Base-by-base conservation (phyloP, 208 protist species). In the Naegleria gruberi region DNA sequence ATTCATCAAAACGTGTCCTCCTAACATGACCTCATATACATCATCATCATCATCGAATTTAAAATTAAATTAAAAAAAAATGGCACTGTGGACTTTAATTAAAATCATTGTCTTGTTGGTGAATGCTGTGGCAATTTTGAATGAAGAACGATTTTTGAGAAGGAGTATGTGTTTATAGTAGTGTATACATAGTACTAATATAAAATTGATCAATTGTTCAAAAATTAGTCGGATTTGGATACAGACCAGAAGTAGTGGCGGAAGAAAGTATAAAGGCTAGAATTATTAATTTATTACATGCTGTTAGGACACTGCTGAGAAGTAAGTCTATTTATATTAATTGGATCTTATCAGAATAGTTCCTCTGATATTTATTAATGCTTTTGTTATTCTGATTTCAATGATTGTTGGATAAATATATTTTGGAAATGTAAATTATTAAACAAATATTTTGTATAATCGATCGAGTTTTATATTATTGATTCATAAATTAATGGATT, bases 251-350 rank as follows among this genome's bases (percentile, higher is more conserved):
- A 41, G 83, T 87, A 0, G 83, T 55, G 37, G 41, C 43, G 10
- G 30, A 55, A 55, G 83, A 34, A 51, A 87, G 43, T 37, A 23
- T 87, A 8, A 87, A 87, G 40, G 41, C 43, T 19, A 5, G 42
- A 55, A 55, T 51, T 40, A 87, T 87, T 41, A 87, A 87, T 87
- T 40, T 87, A 55, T 55, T 87, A 55, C 83, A 87, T 55, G 83
- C 83, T 19, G 83, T 87, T 6, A 87, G 83, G 37, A 87, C 83
- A 10, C 19, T 87, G 40, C 19, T 87, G 23, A 87, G 83, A 87
- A 55, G 82, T 86, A 86, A 82, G 51, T 65, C 30, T 10, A 65
- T 4, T 30, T 1, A 65, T 65, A 30, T 4, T 30, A 23, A 65
- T 23, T 30, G 51, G 15, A 23, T 30, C 51, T 30, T 19, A 65